A percentile compares a stretch with the other conserved stretches of the same genome.
These are phyloP conservation scores for Aureobasidium sp. DNA, from an alignment of 2,329 filamentous ascomycete genomes.

Conservation along the genomic window DNA sequence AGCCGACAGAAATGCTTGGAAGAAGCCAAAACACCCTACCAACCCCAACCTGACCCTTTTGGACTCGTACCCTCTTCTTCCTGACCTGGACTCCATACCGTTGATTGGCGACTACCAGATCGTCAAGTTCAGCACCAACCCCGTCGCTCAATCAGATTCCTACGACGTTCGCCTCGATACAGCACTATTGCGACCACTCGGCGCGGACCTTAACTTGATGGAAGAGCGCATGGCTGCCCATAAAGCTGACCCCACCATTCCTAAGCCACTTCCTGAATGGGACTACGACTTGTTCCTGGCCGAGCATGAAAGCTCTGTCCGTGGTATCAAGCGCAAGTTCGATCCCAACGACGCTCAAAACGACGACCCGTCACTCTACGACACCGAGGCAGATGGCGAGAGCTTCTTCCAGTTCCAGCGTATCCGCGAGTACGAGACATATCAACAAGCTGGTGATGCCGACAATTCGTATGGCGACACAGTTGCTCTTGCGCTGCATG, in stretches of 20 bases:
- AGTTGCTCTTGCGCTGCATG: conserved; percentile 52
- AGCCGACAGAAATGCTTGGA: conserved; percentile 53
- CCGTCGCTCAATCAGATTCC: conserved; percentile 40
- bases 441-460: conserved; percentile 44
- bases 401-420: conserved; percentile 49
- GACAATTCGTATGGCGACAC: conserved; percentile 48
- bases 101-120: conserved; percentile 53
- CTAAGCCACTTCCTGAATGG: conserved; percentile 48
- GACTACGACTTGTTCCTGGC: conserved; percentile 57
- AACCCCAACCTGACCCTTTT: conserved; percentile 52
- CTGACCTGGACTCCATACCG: conserved; percentile 54
- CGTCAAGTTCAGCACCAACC: conserved; percentile 56
- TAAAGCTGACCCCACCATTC: conserved; percentile 44
- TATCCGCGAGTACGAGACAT: conserved; percentile 55
- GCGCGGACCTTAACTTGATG: conserved; percentile 38
- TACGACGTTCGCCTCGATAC: conserved; percentile 56
- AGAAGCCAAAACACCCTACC: conserved; percentile 51
- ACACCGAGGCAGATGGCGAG: conserved; percentile 30
- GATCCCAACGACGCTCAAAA: conserved; percentile 47
- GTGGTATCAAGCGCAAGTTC: conserved; percentile 51
- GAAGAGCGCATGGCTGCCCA: conserved; percentile 41
- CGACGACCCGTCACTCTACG: conserved; percentile 47
- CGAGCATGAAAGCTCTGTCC: conserved; percentile 40
- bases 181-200: conserved; percentile 49
- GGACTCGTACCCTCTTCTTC: conserved; percentile 54